Base-by-base conservation (phyloP, 352 stramenopile species). In the Phytophthora crassamura region DNA sequence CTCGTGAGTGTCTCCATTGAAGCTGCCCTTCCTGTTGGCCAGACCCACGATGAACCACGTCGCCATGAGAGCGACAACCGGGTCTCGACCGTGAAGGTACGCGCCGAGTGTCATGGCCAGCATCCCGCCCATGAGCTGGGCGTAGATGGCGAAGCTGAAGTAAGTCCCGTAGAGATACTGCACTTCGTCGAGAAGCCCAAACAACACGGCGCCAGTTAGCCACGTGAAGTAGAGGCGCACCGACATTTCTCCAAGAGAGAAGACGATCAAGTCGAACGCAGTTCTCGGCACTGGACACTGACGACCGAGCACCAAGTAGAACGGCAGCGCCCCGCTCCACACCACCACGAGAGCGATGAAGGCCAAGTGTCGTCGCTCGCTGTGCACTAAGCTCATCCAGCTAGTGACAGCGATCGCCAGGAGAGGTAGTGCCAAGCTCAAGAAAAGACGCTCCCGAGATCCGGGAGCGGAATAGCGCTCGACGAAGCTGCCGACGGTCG, bases 111-210 rank as follows among this genome's bases (percentile, higher is more conserved):
- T 42, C 28, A 53, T n/a, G n/a, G 53, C 32, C 22, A 64, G 15
- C 25, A 59, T 32, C 25, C 22, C 16, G 7, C 38, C 53, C 53
- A 69, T 58, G n/a, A 64, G 5, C 7, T 20, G 20, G 47, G 30
- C 32, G 46, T 69, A 69, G 16, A 59, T 30, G 10, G 7, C 15
- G 16, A 33, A 69, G 33, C 52, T 69, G 57, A 73, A 81, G 59
- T 62, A 75, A 12, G 46, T 42, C 10, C 54, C 56, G 34, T 79
- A 59, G 20, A 57, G 35, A 40, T 74, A 77, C 56, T 69, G 70
- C 3, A 51, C 25, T 15, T 57, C 48, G 36, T 75, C 74, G 16
- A 79, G 53, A 51, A 71, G 16, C 10, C 54, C 41, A 28, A 82
- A 67, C 15, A 69, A 53, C 8, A 64, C 30, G 11, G 54, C 46